Base-by-base conservation (phyloP, 2,329 filamentous ascomycete species). In the Talaromyces verruculosus region DNA sequence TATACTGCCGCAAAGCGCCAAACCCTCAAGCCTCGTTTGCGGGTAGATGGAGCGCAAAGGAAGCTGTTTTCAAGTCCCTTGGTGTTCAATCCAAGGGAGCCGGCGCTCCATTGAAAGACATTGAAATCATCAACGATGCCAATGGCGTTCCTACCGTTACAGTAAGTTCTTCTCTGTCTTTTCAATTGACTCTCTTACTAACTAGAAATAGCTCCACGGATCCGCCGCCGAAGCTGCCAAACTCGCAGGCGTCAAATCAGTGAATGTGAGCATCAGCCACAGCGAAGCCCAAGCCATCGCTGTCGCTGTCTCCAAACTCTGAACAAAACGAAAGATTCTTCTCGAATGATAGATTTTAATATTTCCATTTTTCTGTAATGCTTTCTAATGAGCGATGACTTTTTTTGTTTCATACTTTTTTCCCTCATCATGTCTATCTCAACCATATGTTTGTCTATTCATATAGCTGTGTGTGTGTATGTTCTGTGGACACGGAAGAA, bases 21-120 rank as follows among this genome's bases (percentile, higher is more conserved):
- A 89, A 87, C 75, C 91, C 93, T 1, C 92, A 92, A 76, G 91
- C 93, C 70, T 96, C 92, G 61, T 99, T 97, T 80, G 92, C 94
- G 5, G 95, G 95, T 60, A 89, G 93, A 71, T 99, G 95, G 95
- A 94, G 90, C 73, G 95, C 95, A 41, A 99, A 99, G 84, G 95
- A 99, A 62, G 95, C 95, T 33, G 93, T 99, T 0, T 99, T 99
- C 86, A 99, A 99, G 87, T 93, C 92, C 43, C 84, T 99, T 15
- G 93, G 93, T 71, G 93, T 98, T 13, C 82, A 86, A 72, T 90
- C 93, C 79, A 89, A 91, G 80, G 95, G 95, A 68, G 93, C 91
- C 10, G 95, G 96, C 70, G 94, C 95, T 67, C 85, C 92, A 17
- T 80, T 99, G 80, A 95, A 90, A 83, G 93, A 98, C 49, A 99